Base-by-base conservation (phyloP, 257 asterid species). In the Schizonepeta tenuifolia region DNA sequence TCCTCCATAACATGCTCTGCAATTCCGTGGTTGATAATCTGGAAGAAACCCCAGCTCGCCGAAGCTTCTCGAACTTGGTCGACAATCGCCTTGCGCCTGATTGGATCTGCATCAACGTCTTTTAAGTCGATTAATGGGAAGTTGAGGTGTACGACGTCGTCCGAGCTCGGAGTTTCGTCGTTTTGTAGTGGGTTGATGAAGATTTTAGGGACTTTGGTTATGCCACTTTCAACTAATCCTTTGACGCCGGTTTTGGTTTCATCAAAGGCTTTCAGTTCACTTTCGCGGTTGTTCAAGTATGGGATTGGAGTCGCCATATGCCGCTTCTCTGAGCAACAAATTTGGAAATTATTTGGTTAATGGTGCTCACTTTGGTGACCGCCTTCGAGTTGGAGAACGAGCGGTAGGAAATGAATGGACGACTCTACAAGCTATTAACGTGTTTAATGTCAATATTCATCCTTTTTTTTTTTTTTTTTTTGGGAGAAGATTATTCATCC, bases 11-110 rank as follows among this genome's bases (percentile, higher is more conserved):
- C 75, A 0, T 26, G 4, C 33, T 6, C 54, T 0, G 86, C 76
- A 46, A 76, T 81, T 36, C 83, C 84, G 28, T 65, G 92, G 64
- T 84, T 81, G 21, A 84, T 66, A 20, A 87, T 77, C 64, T 77
- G 86, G 79, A 87, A 87, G 69, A 87, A 84, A 0, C 88, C 89
- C 88, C 83, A 84, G 0, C 69, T 40, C 70, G 66, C 67, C 3
- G 83, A 77, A 14, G 89, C 92, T 2, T 67, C 74, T 2, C 79
- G 53, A 8, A 87, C 56, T 35, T 65, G 44, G 13, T 69, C 81
- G 11, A 87, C 55, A 8, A 75, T 46, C 53, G 77, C 71, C 67
- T 65, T 72, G 7, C 65, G 86, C 31, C 51, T 28, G 20, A 50
- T 38, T 5, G 75, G 71, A 60, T 74, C 71, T 1, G 49, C 70